Base-by-base conservation (phyloP, 768 basidiomycete species). In the Leccinum truebloodii region DNA sequence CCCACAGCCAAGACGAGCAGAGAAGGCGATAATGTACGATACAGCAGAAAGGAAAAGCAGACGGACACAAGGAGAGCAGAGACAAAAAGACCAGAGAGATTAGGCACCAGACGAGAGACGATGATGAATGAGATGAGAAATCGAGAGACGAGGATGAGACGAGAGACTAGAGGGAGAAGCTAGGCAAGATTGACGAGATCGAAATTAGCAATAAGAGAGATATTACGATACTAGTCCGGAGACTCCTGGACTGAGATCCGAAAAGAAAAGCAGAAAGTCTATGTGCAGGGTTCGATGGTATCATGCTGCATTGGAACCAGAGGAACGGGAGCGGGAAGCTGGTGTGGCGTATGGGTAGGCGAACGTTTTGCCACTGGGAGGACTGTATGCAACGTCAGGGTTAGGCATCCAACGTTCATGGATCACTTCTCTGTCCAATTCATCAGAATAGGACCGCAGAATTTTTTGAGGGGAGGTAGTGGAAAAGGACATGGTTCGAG, bases 351-450 rank as follows among this genome's bases (percentile, higher is more conserved):
- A 75, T 4, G 65, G 67, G 50, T 72, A 69, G 41, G 69, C 66
- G 37, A 69, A 58, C 3, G 69, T 41, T 49, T 72, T 74, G 32
- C 78, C 72, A 3, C 67, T 71, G 20, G 76, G 78, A 8, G 78
- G 78, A 46, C 78, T 73, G 55, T 73, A 72, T 39, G 73, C 72
- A 54, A 73, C 35, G 20, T 74, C 71, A 44, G 72, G 67, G 30
- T 81, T 79, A 14, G 87, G 88, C 50, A 88, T 76, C 88, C 88
- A 89, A 62, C 85, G 81, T 69, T 69, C 82, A 60, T 83, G 86
- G 44, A 86, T 83, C 71, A 78, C 76, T 63, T 82, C 77, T 65
- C 73, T 73, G 59, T 76, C 76, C 63, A 86, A 88, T 76, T 88
- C 87, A 68, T 89, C 88, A 56, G 86, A 86, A 61, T 83, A 24